Conservation (phyloP, 2,329 filamentous ascomycete species). For the Paraconiothyrium sp. region DNA sequence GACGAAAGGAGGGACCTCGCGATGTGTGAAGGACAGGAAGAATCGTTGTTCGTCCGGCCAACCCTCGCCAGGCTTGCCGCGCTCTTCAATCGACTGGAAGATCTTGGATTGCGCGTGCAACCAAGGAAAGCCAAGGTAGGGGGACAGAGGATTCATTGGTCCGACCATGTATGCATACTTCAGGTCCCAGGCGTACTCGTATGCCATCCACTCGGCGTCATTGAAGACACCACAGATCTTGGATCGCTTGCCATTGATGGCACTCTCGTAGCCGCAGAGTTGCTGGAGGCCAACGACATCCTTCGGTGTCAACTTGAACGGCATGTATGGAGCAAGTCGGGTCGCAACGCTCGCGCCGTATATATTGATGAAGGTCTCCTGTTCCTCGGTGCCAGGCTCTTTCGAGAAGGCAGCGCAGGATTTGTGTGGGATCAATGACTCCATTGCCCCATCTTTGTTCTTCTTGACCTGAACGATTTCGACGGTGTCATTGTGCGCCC, state of each 20-base stretch:
- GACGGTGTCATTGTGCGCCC: conserved; percentile 39
- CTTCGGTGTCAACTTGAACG: conserved; percentile 67
- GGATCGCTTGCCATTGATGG: conserved; percentile 68
- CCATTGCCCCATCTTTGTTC: conserved; percentile 42
- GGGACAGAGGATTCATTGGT: conserved; percentile 66
- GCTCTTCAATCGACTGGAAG: conserved; percentile 35
- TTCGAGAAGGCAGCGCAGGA: conserved; percentile 47
- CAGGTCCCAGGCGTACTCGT: conserved; percentile 70
- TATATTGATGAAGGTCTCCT: conserved; percentile 37
- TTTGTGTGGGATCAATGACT: conserved; percentile 46
- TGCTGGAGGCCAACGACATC: conserved; percentile 73
- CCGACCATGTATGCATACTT: conserved; percentile 72
- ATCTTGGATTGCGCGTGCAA: conserved; percentile 65
- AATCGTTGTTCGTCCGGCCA: conserved; percentile 62
- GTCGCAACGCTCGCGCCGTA: conserved; percentile 38
- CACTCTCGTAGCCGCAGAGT: conserved; percentile 71
- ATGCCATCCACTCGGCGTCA: conserved; percentile 70
- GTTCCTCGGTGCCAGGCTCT: conserved; percentile 41
- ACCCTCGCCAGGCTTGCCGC: conserved; percentile 54
- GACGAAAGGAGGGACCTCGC: conserved; percentile 72
- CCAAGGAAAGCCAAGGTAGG: conserved; percentile 71
- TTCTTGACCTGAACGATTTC: conserved; percentile 45
- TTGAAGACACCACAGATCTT: conserved; percentile 66
- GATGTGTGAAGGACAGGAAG: conserved; percentile 73
- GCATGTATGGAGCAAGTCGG: conserved; percentile 34